Base-by-base conservation (phyloP, 2,329 filamentous ascomycete species). In the Penicillium sp. region DNA sequence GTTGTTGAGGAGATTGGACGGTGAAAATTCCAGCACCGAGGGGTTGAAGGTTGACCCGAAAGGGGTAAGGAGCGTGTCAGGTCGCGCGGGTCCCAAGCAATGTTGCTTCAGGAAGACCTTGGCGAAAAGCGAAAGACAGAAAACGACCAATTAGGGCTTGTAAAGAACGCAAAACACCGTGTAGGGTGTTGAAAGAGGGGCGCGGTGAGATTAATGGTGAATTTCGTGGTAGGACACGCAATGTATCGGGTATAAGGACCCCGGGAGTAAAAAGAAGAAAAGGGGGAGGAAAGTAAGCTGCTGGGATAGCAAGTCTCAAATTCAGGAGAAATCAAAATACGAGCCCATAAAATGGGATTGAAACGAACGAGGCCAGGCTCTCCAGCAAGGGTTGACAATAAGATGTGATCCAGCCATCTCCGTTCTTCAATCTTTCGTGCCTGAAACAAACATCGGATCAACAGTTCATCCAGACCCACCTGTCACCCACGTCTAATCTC, bases 381-480 rank as follows among this genome's bases (percentile, higher is more conserved):
- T 43, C 13, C 35, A 43, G 48, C 48, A 51, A 52, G 39, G 49
- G 49, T 44, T 52, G 49, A 52, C n/a, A 27, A 29, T 19, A 43
- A 37, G 26, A 44, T 43, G 8, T 33, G 33, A 41, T 52, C 49
- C 26, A 52, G 49, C 26, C 49, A 44, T 52, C 53, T 55, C 58
- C 57, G 61, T 60, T 60, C 58, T 56, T 48, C 41, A 49, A 46
- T 55, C 55, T 35, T 57, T 46, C 48, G 51, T 52, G 47, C 41
- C 56, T 59, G 58, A 63, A 59, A 65, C 61, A 59, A 59, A 59
- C 60, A 48, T 45, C 66, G 69, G 58, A 61, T 58, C 47, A 70
- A 68, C n/a, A 21, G 33, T 67, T 70, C 16, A 49, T 65, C 70
- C 70, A 69, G 60, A 29, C 61, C 66, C 62, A 63, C 65, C 55